phyloP scores from a whole-genome alignment of 2,329 filamentous ascomycete species.

The Arthrobotrys conoides region DNA sequence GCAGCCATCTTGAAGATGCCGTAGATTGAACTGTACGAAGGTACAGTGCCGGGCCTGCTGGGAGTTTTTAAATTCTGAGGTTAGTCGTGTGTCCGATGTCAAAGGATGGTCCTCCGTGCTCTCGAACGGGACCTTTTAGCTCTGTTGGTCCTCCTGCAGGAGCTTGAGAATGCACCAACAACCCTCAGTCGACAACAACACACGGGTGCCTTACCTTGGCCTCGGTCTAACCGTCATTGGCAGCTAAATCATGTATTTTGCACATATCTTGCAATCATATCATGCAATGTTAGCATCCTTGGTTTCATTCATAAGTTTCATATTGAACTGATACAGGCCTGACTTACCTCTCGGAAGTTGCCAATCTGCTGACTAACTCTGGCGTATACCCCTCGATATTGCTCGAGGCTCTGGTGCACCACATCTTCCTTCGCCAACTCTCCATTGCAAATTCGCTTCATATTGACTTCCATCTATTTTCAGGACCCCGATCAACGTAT shows the following conservation, averaged over 20 bases:
- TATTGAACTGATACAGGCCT: constrained; percentile 70
- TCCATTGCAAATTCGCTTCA: constrained; percentile 96
- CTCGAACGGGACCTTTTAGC: neutral
- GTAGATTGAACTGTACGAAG: neutral
- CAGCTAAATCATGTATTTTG: constrained; percentile 33
- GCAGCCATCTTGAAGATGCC: constrained; percentile 34
- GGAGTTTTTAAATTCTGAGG: constrained; percentile 1
- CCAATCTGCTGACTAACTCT: constrained; percentile 83
- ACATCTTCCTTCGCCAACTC: constrained; percentile 80
- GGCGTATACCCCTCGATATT: constrained; percentile 88
- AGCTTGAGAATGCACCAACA: neutral
- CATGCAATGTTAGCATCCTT: constrained; percentile 9
- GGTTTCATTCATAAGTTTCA: neutral
- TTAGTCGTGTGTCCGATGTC: neutral
- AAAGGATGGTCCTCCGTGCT: neutral
- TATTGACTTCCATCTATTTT: constrained; percentile 86
- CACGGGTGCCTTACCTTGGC: constrained; percentile 12
- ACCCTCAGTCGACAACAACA: constrained; percentile 11
- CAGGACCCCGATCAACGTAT: neutral
- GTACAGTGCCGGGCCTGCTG: neutral
- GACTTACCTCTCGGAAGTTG: constrained; percentile 60
- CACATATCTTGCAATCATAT: constrained; percentile 29
- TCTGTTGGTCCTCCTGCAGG: neutral
- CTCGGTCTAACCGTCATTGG: constrained; percentile 22
- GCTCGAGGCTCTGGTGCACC: constrained; percentile 83